A percentile compares a stretch with the other conserved stretches of the same genome.
Evolutionary conservation across 2,329 filamentous ascomycete species (phyloP).

Genomic region (Elsinoe batatas): DNA sequence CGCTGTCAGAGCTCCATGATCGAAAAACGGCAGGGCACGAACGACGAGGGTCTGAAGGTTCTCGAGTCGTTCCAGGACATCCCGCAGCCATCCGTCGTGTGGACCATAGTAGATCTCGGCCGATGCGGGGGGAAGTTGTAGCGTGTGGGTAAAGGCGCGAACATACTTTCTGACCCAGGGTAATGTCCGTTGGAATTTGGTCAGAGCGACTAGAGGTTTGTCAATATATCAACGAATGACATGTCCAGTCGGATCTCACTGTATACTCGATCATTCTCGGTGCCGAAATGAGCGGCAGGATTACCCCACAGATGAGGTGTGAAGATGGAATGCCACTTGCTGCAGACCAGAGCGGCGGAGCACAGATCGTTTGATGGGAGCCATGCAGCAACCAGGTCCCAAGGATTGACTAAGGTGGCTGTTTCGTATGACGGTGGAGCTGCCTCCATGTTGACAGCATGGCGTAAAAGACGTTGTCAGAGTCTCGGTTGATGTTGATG

Average conservation of each 20-base stretch:
- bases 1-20: slow-evolving; percentile 47
- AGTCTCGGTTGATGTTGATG: not conserved
- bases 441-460: slow-evolving; percentile 39
- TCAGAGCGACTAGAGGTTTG: slow-evolving; percentile 41
- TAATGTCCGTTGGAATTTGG: slow-evolving; percentile 48
- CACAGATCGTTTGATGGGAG: slow-evolving; percentile 48
- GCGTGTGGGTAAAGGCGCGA: slow-evolving; percentile 49
- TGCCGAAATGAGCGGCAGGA: slow-evolving; percentile 52
- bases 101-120: slow-evolving; percentile 53
- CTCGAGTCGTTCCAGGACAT: slow-evolving; percentile 49
- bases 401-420: slow-evolving; percentile 45
- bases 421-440: slow-evolving; percentile 51
- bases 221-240: not conserved
- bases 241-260: slow-evolving; percentile 25
- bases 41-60: slow-evolving; percentile 51
- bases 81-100: slow-evolving; percentile 48
- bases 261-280: slow-evolving; percentile 51
- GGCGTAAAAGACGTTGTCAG: not conserved
- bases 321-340: slow-evolving; percentile 49
- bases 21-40: slow-evolving; percentile 50
- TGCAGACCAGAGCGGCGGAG: slow-evolving; percentile 46
- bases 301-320: slow-evolving; percentile 52
- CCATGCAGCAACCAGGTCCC: slow-evolving; percentile 47
- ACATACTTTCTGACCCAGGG: slow-evolving; percentile 44
- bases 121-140: slow-evolving; percentile 51